Evolutionary conservation across 192 early-diverging fungal genomes (phyloP).

Genomic region (Globomyces pollinis-pini): DNA sequence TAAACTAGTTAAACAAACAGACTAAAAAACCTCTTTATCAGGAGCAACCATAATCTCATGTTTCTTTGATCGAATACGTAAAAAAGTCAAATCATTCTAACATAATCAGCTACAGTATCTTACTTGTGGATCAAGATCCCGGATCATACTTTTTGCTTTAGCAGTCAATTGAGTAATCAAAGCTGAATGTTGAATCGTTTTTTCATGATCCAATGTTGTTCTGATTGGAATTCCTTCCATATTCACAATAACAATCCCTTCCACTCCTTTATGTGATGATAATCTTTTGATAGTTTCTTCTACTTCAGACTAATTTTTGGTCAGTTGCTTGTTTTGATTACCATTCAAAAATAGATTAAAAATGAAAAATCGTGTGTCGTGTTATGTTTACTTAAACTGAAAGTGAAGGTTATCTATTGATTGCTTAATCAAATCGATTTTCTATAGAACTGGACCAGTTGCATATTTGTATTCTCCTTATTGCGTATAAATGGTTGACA

Average conservation of each 20-base stretch:
- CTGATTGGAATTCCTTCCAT: conserved; percentile 84
- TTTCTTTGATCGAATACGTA: conserved; percentile 87
- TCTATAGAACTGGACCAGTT: too few species aligned
- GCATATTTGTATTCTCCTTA: too few species aligned
- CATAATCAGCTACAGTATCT: background rate
- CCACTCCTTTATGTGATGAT: conserved; percentile 80
- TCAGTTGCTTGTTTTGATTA: too few species aligned
- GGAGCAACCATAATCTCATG: conserved; percentile 96
- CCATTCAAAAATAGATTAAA: too few species aligned
- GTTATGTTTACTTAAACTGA: too few species aligned
- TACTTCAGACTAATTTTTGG: conserved; percentile 53
- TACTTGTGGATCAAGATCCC: conserved; percentile 80
- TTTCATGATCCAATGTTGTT: conserved; percentile 73
- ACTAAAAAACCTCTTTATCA: conserved; percentile 37
- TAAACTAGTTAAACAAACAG: conserved; percentile 44
- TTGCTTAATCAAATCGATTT: too few species aligned
- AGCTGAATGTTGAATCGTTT: conserved; percentile 74
- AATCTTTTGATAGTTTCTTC: conserved; percentile 92
- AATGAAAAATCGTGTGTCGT: too few species aligned
- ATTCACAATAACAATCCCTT: conserved; percentile 86
- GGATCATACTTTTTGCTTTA: conserved; percentile 65
- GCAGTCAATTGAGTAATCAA: conserved; percentile 76
- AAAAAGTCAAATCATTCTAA: conserved; percentile 88
- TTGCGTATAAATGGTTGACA: too few species aligned
- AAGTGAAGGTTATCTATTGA: too few species aligned